Base-by-base conservation (phyloP, 2,329 filamentous ascomycete species). In the Fusarium heterosporum region DNA sequence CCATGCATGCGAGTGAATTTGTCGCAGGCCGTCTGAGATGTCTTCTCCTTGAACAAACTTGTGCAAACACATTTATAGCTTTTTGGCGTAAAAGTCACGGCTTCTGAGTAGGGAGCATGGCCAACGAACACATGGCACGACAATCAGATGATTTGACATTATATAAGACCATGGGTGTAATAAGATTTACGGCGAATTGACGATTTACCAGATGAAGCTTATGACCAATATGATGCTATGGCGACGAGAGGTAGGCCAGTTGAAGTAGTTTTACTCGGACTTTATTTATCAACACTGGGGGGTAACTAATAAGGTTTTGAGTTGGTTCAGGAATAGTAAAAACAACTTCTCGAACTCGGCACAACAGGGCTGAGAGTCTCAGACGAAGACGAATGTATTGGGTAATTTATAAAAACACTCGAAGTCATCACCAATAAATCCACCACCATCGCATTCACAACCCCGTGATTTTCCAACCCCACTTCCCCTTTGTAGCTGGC, bases 381-480 rank as follows among this genome's bases (percentile, higher is more conserved):
- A 48, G 45, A 57, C 34, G 46, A 51, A 8, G 34, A 11, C 29
- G n/a, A 19, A 19, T 17, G 8, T 14, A 6, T 7, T 38, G 13
- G 17, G 25, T 30, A 26, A n/a, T 32, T 26, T 17, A 17, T 38
- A 13, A 22, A 41, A 39, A 34, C 34, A 39, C 32, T 40, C 29
- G 41, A 55, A 55, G 41, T 41, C 13, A 61, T 61, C 45, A 19
- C 28, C 34, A 40, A 32, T 28, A n/a, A 25, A 39, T 29, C n/a
- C 14, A 34, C 32, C 28, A 34, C 25, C 3, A 55, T 70, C 72
- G 72, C 66, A 69, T 73, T 69, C 19, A 25, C 19, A 46, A 19
- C 56, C 69, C 39, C 67, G 71, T 72, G 72, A 73, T 62, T 34
- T 26, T 55, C 22, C 26, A 25, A 61, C 58, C 66, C 63, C 66